A percentile compares a stretch with the other conserved stretches of the same genome.
These are phyloP conservation scores for Colletotrichum agaves DNA, from an alignment of 2,329 filamentous ascomycete species.

Conservation along the genomic window DNA sequence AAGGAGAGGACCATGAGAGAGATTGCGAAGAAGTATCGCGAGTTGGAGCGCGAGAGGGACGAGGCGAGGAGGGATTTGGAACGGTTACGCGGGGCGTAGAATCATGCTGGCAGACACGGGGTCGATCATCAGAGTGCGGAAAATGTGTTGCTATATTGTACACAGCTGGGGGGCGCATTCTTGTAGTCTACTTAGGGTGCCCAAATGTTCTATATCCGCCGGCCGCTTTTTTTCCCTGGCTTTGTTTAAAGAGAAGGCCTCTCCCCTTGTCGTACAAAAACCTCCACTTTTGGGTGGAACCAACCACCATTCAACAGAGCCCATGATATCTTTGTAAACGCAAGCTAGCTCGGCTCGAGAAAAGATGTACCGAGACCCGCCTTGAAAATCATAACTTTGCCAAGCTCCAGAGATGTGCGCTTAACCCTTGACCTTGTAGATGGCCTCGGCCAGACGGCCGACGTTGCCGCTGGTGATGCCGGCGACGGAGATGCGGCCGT, in stretches of 20 bases:
- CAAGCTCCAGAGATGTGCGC: background rate
- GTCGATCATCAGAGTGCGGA: background rate
- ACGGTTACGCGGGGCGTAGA: slow-evolving; percentile 43
- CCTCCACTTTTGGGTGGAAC: slow-evolving; percentile 13
- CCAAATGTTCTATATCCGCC: slow-evolving; percentile 31
- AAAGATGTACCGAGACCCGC: no score
- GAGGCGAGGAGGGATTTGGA: slow-evolving; percentile 61
- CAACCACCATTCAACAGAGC: slow-evolving; percentile 17
- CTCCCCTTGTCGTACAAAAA: slow-evolving; percentile 26
- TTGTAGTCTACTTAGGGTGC: slow-evolving; percentile 23
- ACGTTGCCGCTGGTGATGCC: slow-evolving; percentile 86
- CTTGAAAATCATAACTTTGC: no score
- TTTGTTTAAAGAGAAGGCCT: slow-evolving; percentile 25
- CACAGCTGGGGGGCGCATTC: slow-evolving; percentile 28
- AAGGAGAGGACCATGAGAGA: slow-evolving; percentile 64
- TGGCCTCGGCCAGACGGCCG: slow-evolving; percentile 82
- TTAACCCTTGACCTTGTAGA: slow-evolving; percentile 84
- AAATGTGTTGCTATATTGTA: slow-evolving; percentile 35
- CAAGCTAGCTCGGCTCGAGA: background rate
- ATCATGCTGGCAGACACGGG: background rate
- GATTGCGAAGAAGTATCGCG: slow-evolving; percentile 61
- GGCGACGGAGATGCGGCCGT: slow-evolving; percentile 86
- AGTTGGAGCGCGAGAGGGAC: slow-evolving; percentile 61
- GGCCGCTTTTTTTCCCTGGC: slow-evolving; percentile 1
- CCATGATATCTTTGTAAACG: slow-evolving; percentile 14